phyloP scores from a whole-genome alignment of 2,329 filamentous ascomycete species.

The Tolypocladium ophioglossoides region DNA sequence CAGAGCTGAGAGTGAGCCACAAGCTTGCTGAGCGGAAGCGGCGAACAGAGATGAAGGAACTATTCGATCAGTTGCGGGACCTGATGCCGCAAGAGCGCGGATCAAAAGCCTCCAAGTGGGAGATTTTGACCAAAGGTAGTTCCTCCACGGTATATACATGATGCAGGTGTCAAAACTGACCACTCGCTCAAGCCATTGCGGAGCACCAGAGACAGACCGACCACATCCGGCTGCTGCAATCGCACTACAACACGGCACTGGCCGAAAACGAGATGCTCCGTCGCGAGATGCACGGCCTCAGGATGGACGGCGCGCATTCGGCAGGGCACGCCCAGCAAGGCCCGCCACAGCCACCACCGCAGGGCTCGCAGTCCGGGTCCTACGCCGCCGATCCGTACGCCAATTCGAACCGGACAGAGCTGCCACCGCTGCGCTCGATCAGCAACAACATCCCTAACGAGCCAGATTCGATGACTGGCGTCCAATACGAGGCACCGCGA shows the following conservation, averaged over 20 bases:
- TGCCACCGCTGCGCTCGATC: slow-evolving; percentile 47
- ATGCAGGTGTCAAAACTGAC: not conserved
- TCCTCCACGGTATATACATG: not conserved
- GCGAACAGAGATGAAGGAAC: slow-evolving; percentile 77
- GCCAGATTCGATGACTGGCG: slow-evolving; percentile 55
- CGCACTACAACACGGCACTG: slow-evolving; percentile 29
- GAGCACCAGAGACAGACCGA: slow-evolving; percentile 48
- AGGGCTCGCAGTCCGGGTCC: slow-evolving; percentile 3
- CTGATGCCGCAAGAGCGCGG: slow-evolving; percentile 72
- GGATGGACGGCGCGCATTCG: slow-evolving; percentile 37
- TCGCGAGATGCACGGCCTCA: slow-evolving; percentile 35
- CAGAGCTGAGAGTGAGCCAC: slow-evolving; percentile 72
- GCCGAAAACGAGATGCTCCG: slow-evolving; percentile 38
- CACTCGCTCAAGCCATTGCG: slow-evolving; percentile 37
- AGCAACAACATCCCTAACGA: slow-evolving; percentile 29
- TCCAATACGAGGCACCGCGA: slow-evolving; percentile 47
- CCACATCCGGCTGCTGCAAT: slow-evolving; percentile 33
- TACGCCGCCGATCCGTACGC: slow-evolving; percentile 21
- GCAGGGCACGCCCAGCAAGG: slow-evolving; percentile 30
- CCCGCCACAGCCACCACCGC: slow-evolving; percentile 11
- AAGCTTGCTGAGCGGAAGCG: slow-evolving; percentile 79
- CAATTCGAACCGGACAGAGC: slow-evolving; percentile 31
- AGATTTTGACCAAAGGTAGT: slow-evolving; percentile 75
- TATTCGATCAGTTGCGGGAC: slow-evolving; percentile 72
- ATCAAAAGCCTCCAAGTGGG: slow-evolving; percentile 82